A percentile compares a stretch with the other conserved stretches of the same genome.
Conservation (phyloP, 176 grass and related monocot species). For the Bromus sterilis region DNA sequence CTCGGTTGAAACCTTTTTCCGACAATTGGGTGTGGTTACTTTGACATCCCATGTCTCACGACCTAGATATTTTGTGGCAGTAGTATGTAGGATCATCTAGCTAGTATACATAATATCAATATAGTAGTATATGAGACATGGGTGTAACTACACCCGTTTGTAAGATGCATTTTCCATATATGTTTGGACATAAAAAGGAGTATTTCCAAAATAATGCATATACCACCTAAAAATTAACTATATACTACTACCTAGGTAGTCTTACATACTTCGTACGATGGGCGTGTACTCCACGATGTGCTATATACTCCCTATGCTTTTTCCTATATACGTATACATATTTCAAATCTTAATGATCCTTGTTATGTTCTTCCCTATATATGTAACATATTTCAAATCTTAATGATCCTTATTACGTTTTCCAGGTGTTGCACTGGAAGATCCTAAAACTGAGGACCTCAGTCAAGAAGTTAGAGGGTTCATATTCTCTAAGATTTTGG, state of each 20-base stretch:
- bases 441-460: constrained; percentile 87
- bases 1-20: neutral
- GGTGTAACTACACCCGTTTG: neutral
- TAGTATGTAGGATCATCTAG: neutral
- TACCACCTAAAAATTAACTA: neutral
- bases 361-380: neutral
- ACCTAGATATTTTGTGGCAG: neutral
- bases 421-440: constrained; percentile 76
- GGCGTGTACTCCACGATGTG: neutral
- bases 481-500: constrained; percentile 98
- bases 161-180: neutral
- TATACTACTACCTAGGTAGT: neutral
- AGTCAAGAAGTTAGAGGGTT: constrained; percentile 95
- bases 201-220: neutral
- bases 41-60: neutral
- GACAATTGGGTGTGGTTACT: neutral
- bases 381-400: neutral
- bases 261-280: neutral
- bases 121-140: neutral
- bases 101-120: too few relatives aligned
- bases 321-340: neutral
- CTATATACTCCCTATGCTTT: neutral
- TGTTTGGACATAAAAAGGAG: neutral
- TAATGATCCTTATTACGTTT: constrained; percentile 7
- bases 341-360: neutral